A percentile compares a stretch with the other conserved stretches of the same genome.
phyloP scores from a whole-genome alignment of 2,329 filamentous ascomycete species.

The Clarireedia paspali region DNA sequence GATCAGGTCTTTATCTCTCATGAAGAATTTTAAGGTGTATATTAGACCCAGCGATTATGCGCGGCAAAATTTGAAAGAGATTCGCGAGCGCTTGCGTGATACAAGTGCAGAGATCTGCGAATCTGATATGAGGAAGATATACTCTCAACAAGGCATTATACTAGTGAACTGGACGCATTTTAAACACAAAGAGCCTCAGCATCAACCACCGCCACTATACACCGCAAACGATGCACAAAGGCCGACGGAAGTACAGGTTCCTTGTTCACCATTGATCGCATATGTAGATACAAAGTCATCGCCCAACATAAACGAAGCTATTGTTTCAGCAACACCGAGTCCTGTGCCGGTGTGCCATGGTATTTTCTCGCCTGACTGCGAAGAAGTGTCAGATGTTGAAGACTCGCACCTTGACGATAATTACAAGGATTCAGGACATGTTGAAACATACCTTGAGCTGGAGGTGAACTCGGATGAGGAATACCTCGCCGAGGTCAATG shows the following conservation, averaged over 20 bases:
- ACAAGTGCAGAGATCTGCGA: not conserved
- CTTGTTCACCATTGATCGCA: not conserved
- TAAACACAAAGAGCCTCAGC: not conserved
- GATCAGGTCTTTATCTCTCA: not conserved
- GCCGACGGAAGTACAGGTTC: not conserved
- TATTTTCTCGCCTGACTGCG: no score
- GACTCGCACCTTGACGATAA: not conserved
- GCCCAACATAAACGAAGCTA: not conserved
- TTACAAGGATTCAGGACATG: not conserved
- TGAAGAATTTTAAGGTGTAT: not conserved
- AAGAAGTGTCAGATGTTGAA: not conserved
- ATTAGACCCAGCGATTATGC: not conserved
- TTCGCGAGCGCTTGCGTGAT: not conserved
- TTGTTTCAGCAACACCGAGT: not conserved
- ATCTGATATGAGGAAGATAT: not conserved
- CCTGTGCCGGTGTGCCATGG: not conserved
- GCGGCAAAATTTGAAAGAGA: not conserved
- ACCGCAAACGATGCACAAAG: not conserved
- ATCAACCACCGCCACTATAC: not conserved
- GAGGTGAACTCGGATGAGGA: not conserved
- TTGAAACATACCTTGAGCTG: not conserved
- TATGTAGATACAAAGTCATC: not conserved
- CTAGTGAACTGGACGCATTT: not conserved
- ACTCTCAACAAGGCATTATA: not conserved
- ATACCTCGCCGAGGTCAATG: no score